Base-by-base conservation (phyloP, 1,284 basidiomycete species). In the Schizophyllum amplum region DNA sequence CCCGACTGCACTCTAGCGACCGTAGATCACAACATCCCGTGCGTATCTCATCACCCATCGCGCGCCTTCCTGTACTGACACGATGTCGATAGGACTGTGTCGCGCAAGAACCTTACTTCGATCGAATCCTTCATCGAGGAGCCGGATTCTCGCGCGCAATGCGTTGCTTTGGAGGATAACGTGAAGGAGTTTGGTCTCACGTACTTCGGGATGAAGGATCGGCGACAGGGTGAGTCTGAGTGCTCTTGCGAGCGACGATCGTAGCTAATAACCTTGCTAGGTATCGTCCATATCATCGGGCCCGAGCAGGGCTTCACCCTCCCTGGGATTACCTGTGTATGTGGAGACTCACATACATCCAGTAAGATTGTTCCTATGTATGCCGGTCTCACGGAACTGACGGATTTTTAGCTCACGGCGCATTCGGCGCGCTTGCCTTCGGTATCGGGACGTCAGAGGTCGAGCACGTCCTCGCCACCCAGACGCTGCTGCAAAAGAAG, bases 381-480 rank as follows among this genome's bases (percentile, higher is more conserved):
- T 51, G 15, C 20, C 33, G 20, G 33, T 46, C 52, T 52, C 6
- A 13, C 47, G 13, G 52, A 42, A 51, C 53, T 53, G 55, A 58
- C 56, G 52, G 59, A 47, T 51, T 25, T 57, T 24, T 62, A 92
- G 91, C 94, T 13, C 94, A 98, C 69, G 94, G 95, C 53, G 95
- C 94, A 1, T 98, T 98, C 67, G 94, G 94, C 52, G 94, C 95
- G 53, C 83, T 97, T 61, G 94, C 94, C 0, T 98, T 98, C 67
- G 94, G 95, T 65, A 97, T 98, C 67, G 94, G 94, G 49, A 97
- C 94, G 4, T 95, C 94, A 54, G 94, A 98, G 71, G 94, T 98
- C 64, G 94, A 98, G 69, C 94, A 98, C 70, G 94, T 98, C 65
- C 86, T 98, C 60, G 94, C 95, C 4, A 98, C 95, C 9, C 95